These are phyloP conservation scores for Cryphonectria naterciae DNA, from an alignment of 2,329 filamentous ascomycete genomes.

Conservation along the genomic window DNA sequence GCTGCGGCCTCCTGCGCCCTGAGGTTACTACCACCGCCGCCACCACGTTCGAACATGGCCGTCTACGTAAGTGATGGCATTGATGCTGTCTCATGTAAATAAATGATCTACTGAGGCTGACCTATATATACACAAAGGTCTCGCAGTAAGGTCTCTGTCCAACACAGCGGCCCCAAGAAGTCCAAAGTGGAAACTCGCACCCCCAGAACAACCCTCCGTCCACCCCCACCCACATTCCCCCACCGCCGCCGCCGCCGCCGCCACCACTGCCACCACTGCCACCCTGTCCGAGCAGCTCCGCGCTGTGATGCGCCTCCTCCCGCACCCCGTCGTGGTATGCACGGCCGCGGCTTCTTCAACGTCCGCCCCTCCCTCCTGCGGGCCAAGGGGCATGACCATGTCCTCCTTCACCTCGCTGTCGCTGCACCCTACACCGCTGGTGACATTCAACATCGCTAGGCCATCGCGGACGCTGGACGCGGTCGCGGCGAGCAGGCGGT, in stretches of 20 bases:
- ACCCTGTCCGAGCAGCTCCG: constrained; percentile 53
- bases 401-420: constrained; percentile 63
- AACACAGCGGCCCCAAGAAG: neutral
- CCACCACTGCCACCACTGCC: neutral
- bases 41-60: neutral
- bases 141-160: constrained; percentile 8
- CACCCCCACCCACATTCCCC: constrained; percentile 37
- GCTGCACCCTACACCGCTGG: constrained; percentile 53
- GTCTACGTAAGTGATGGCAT: neutral
- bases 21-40: neutral
- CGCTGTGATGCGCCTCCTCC: constrained; percentile 56
- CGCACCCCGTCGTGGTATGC: constrained; percentile 60
- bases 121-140: constrained; percentile 4
- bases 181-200: neutral
- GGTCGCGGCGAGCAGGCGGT: constrained; percentile 47
- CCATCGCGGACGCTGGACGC: constrained; percentile 61
- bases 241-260: neutral
- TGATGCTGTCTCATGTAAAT: neutral
- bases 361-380: neutral
- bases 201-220: constrained; percentile 38
- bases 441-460: constrained; percentile 61
- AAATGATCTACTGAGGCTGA: neutral
- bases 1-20: constrained; percentile 17
- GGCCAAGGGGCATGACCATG: constrained; percentile 58
- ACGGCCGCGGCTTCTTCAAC: constrained; percentile 42